Evolutionary conservation across 306 rosid genomes (phyloP).

Genomic region (Cotoneaster glaucophyllus): DNA sequence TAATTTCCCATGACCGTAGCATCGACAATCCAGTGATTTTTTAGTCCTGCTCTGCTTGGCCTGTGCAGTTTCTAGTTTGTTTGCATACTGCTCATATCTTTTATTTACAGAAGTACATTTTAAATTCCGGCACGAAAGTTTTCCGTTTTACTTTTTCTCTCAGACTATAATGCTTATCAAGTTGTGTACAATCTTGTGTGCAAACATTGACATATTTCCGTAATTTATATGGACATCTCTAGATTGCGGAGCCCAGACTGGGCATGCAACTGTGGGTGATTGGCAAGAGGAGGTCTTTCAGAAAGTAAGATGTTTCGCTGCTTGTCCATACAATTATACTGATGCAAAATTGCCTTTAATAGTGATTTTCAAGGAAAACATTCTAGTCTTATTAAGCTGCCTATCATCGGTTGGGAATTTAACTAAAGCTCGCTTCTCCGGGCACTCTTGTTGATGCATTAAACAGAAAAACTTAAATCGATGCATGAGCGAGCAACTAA

Average conservation of each 20-base stretch:
- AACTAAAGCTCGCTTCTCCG: background rate
- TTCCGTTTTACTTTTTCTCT: background rate
- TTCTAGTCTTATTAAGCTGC: background rate
- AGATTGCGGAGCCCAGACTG: slow-evolving; percentile 69
- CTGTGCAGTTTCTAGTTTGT: no score
- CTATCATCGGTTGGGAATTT: background rate
- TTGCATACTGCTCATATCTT: no score
- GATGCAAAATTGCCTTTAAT: no score
- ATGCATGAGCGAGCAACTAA: background rate
- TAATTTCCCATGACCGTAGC: no score
- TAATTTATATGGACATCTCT: slow-evolving; percentile 48
- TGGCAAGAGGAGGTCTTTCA: slow-evolving; percentile 81
- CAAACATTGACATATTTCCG: background rate
- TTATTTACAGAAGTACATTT: no score
- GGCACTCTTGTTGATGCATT: background rate
- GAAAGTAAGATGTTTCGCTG: slow-evolving; percentile 43
- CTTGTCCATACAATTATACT: background rate
- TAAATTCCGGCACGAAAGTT: no score
- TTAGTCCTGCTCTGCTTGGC: no score
- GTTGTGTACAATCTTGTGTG: no score
- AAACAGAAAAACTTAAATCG: background rate
- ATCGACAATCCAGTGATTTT: no score
- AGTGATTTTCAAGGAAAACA: background rate
- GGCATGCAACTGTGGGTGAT: slow-evolving; percentile 64
- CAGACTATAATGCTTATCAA: background rate